Base-by-base conservation (phyloP, 164 flowering plant species). In the Aristolochia fimbriata region DNA sequence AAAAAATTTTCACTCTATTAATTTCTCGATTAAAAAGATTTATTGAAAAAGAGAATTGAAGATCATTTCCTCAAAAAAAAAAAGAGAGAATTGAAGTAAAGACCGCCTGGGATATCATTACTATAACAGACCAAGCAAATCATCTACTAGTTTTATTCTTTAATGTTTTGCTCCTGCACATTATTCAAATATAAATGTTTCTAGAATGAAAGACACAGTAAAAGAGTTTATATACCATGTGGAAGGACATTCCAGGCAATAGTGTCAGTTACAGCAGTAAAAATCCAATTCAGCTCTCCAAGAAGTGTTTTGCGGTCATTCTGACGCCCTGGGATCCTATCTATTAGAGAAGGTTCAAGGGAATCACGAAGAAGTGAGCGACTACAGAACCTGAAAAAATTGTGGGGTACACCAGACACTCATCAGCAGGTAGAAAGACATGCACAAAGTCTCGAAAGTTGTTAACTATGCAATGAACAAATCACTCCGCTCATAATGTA, bases 231-330 rank as follows among this genome's bases (percentile, higher is more conserved):
- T 30, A 20, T 83, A 93, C 98, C 98, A 74, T 85, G 96, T 66
- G 98, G 97, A n/a, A 93, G 88, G 67, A 93, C 98, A 78, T 93
- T 93, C 98, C 98, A 93, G 23, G 98, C 98, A 79, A 93, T 89
- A 54, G 98, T 93, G 73, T 93, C 97, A 19, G 98, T 93, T 19
- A 93, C 92, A 52, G 99, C 99, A 4, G 99, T 93, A 71, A 93
- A 93, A 65, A 93, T 93, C 99, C 99, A 93, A 66, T 93, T 93
- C 75, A 93, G 73, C 72, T 93, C 99, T 41, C 99, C 99, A 45
- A 86, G 73, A 67, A 85, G 94, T 57, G 99, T 93, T 74, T 88
- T 90, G 49, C 99, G 78, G 65, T 93, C 99, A 79, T 78, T 93
- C 73, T 83, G 99, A 31, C 91, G 94, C 22, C 99, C 99, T 65